phyloP scores from a whole-genome alignment of 1,284 basidiomycete species.

The Trametes hirsuta region DNA sequence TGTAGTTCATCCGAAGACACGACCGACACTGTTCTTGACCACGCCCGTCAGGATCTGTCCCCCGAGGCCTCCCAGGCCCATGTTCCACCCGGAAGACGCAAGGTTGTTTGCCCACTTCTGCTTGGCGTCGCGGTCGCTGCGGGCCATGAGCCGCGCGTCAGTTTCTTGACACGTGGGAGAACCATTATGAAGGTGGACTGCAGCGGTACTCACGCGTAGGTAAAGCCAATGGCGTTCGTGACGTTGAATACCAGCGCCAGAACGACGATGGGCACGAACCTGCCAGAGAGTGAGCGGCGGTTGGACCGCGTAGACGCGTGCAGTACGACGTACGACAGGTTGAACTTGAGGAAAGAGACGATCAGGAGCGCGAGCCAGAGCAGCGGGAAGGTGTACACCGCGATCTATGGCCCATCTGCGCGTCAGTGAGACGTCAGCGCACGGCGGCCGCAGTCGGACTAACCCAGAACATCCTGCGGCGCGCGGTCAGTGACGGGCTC shows the following conservation, averaged over 20 bases:
- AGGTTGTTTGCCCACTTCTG: conserved; percentile 78
- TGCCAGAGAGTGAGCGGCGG: conserved; percentile 33
- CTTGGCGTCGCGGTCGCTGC: conserved; percentile 87
- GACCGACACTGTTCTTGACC: conserved; percentile 81
- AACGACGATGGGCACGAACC: conserved; percentile 86
- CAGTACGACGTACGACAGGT: conserved; percentile 67
- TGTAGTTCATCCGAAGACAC: conserved; percentile 53
- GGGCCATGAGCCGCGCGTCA: not conserved
- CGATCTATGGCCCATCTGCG: conserved; percentile 55
- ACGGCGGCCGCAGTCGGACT: conserved; percentile 20
- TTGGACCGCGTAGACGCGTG: not conserved
- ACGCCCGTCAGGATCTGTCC: conserved; percentile 79
- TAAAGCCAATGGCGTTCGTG: conserved; percentile 91
- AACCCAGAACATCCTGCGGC: conserved; percentile 88
- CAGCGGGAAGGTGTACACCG: conserved; percentile 87
- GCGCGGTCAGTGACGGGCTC: conserved; percentile 14
- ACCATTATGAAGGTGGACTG: not conserved
- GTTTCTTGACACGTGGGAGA: not conserved
- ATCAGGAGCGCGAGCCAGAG: conserved; percentile 87
- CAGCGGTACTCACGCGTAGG: conserved; percentile 71
- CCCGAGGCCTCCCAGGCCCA: conserved; percentile 75
- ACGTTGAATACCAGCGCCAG: conserved; percentile 91
- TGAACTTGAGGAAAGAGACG: conserved; percentile 87
- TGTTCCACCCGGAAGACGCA: conserved; percentile 61
- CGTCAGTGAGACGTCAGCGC: conserved; percentile 6